Evolutionary conservation across 306 rosid species (phyloP), one percentile per base, ranked within the genome.

Genomic region (Vigna mungo): DNA sequence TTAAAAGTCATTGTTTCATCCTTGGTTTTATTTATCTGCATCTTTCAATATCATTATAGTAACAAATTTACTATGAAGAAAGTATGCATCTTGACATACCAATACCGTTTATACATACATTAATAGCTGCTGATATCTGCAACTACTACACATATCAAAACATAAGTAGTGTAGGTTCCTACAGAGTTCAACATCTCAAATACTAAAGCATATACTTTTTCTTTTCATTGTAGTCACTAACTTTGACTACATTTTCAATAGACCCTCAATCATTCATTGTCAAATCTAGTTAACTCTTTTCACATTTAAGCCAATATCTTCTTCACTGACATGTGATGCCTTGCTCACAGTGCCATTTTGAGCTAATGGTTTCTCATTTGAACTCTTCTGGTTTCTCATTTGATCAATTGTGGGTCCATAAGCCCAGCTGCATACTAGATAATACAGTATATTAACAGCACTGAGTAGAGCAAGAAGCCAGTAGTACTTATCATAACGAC

Each of bases 391-490:
- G 77, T 34, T 69, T 83, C 23, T 72, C 84, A 34, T 48, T 74
- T 72, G 66, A 82, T 82, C 84, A 30, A 58, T 78, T 2, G 84
- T 66, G 51, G 91, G 89, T 36, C 91, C 96, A 74, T 87, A 90
- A 30, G 88, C 84, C 96, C 93, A 88, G 41, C 88, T 82, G 59
- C 92, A 87, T 0, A 81, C 13, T 1, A 87, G 64, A 72, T 62
- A 87, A 74, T 83, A 87, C 4, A 89, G 17, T 6, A 91, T 3
- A 75, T 89, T 87, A 46, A 82, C 44, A 41, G 69, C 80, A 62
- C 78, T 80, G 37, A 87, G 0, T 51, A 64, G 2, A 14, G 87
- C 88, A 58, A 88, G 89, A 71, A 88, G 9, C 89, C 92, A 85
- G 17, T 82, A 89, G 77, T 86, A 89, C 44, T 39, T 80, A 47